phyloP scores from a whole-genome alignment of 1,284 basidiomycete genomes.

The Schizophyllum commune region DNA sequence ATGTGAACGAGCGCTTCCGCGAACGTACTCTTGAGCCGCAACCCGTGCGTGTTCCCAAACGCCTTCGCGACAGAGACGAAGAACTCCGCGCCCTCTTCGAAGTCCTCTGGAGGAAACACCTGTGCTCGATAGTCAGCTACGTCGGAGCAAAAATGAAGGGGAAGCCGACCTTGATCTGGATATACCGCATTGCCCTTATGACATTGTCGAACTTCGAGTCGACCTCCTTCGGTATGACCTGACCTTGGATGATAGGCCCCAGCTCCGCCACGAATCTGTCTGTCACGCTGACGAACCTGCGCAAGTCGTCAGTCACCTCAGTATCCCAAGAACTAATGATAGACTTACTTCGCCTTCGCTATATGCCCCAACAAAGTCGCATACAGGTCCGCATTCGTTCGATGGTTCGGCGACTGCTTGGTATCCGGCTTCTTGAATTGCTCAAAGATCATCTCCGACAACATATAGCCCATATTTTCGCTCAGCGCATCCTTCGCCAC shows the following conservation, averaged over 20 bases:
- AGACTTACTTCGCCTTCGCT: conserved; percentile 63
- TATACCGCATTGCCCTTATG: conserved; percentile 69
- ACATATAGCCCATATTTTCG: conserved; percentile 65
- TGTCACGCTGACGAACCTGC: conserved; percentile 79
- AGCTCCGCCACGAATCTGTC: conserved; percentile 81
- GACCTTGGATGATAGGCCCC: conserved; percentile 61
- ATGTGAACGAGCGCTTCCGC: conserved; percentile 77
- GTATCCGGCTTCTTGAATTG: conserved; percentile 74
- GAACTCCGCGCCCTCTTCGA: conserved; percentile 93
- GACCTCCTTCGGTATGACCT: conserved; percentile 63
- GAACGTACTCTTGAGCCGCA: conserved; percentile 79
- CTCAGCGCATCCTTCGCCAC: conserved; percentile 59
- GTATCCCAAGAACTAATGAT: background rate
- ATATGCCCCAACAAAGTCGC: conserved; percentile 78
- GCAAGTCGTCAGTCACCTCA: background rate
- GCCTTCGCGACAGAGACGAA: conserved; percentile 76
- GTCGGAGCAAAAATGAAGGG: background rate
- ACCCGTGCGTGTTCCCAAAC: conserved; percentile 82
- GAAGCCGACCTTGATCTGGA: conserved; percentile 66
- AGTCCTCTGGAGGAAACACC: conserved; percentile 91
- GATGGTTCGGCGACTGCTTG: conserved; percentile 68
- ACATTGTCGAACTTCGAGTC: conserved; percentile 80
- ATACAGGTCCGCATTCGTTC: conserved; percentile 74
- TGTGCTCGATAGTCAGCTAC: conserved; percentile 24
- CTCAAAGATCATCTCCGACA: conserved; percentile 85